Evolutionary conservation across 805 yeast genomes (phyloP).

Genomic region (Kodamaea hsintzibuensis): DNA sequence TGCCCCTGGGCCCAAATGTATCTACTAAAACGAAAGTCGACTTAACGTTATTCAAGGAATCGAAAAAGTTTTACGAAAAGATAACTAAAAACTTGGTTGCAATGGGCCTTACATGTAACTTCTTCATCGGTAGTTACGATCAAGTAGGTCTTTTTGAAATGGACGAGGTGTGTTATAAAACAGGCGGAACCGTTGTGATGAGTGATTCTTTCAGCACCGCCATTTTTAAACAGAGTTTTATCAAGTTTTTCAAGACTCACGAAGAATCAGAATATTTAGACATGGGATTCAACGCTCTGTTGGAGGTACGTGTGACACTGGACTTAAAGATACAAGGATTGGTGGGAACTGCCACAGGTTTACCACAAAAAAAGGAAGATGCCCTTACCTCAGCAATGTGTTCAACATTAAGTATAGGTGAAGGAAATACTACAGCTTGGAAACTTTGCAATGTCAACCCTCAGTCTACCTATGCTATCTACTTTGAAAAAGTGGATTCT

Average conservation of each 20-base stretch:
- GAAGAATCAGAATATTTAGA: conserved; percentile 34
- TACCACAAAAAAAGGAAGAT: conserved; percentile 32
- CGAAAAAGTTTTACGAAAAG: conserved; percentile 47
- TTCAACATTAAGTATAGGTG: conserved; percentile 43
- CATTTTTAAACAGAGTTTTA: conserved; percentile 65
- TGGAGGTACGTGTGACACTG: conserved; percentile 53
- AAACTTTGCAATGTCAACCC: conserved; percentile 56
- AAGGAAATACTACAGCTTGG: conserved; percentile 59
- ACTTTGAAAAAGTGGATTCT: conserved; percentile 51
- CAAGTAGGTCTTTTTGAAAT: conserved; percentile 69
- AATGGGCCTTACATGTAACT: conserved; percentile 55
- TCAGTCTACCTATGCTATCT: conserved; percentile 59
- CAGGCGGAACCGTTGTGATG: conserved; percentile 65
- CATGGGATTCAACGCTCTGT: conserved; percentile 59
- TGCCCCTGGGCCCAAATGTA: conserved; percentile 32
- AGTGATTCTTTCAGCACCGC: conserved; percentile 68
- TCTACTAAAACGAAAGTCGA: conserved; percentile 36
- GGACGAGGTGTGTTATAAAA: conserved; percentile 55
- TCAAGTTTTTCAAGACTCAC: conserved; percentile 43
- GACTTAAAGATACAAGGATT: conserved; percentile 59
- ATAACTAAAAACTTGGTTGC: conserved; percentile 49
- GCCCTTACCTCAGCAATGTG: conserved; percentile 23
- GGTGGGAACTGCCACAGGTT: conserved; percentile 61
- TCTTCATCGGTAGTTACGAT: conserved; percentile 67
- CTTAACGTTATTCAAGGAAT: conserved; percentile 31